Evolutionary conservation across 2,329 filamentous ascomycete genomes (phyloP).

Genomic region (Alternaria novae-zelandiae): DNA sequence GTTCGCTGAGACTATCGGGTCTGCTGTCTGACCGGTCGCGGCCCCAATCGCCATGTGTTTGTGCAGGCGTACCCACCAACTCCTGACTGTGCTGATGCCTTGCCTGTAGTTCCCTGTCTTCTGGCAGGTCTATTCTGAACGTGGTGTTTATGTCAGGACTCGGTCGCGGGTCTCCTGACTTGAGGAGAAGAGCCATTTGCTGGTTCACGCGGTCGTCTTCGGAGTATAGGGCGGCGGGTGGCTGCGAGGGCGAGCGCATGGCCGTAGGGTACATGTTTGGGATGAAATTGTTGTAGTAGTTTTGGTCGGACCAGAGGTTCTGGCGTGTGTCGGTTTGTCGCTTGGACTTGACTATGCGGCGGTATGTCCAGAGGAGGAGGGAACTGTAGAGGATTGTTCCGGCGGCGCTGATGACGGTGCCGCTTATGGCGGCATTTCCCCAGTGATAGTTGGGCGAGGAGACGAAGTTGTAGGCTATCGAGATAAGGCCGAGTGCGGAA

Average conservation of each 20-base stretch:
- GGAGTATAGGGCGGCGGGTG: constrained; percentile 39
- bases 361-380: constrained; percentile 53
- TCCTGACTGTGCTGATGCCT: constrained; percentile 36
- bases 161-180: constrained; percentile 39
- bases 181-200: constrained; percentile 58
- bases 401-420: constrained; percentile 49
- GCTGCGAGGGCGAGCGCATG: constrained; percentile 30
- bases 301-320: constrained; percentile 44
- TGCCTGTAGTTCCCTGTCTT: constrained; percentile 38
- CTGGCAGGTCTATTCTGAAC: constrained; percentile 51
- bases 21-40: constrained; percentile 33
- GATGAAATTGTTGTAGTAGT: constrained; percentile 54
- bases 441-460: constrained; percentile 51
- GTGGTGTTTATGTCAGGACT: constrained; percentile 48
- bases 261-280: constrained; percentile 56
- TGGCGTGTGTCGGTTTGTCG: constrained; percentile 24
- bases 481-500: constrained; percentile 56
- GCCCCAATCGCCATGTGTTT: constrained; percentile 26
- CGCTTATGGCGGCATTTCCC: constrained; percentile 53
- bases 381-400: constrained; percentile 52
- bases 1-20: constrained; percentile 37
- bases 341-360: constrained; percentile 46
- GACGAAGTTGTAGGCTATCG: constrained; percentile 57
- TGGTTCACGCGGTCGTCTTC: constrained; percentile 59
- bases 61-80: constrained; percentile 38